Percentiles rank a stretch among this genome's conserved stretches.
These are phyloP conservation scores for Diutina siamensis DNA, from an alignment of 1,139 yeast genomes.

Conservation along the genomic window DNA sequence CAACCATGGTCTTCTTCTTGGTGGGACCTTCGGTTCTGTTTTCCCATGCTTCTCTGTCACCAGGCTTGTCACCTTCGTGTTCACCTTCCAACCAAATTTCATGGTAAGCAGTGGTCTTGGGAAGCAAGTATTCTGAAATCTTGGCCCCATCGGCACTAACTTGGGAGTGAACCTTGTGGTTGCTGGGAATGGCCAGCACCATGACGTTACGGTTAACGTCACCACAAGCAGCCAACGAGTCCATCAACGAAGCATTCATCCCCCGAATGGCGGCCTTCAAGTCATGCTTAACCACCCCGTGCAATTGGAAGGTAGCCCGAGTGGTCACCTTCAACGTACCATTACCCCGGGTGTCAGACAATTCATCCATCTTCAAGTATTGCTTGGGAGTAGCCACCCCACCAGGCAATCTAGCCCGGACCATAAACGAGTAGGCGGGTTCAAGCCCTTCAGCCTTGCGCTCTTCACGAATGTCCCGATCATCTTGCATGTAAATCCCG, in stretches of 20 bases:
- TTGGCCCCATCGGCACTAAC: slow-evolving; percentile 49
- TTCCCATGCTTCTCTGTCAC: slow-evolving; percentile 63
- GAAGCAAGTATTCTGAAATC: slow-evolving; percentile 76
- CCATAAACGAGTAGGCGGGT: slow-evolving; percentile 95
- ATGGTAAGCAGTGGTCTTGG: slow-evolving; percentile 89
- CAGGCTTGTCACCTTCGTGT: slow-evolving; percentile 61
- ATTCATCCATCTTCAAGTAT: slow-evolving; percentile 76
- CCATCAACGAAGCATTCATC: slow-evolving; percentile 82
- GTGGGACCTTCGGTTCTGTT: slow-evolving; percentile 68
- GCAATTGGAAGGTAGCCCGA: slow-evolving; percentile 94
- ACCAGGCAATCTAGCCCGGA: slow-evolving; percentile 91
- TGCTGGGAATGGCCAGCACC: slow-evolving; percentile 78
- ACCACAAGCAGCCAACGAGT: slow-evolving; percentile 96
- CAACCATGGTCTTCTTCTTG: slow-evolving; percentile 69
- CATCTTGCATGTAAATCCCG: slow-evolving; percentile 98
- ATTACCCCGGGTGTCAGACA: slow-evolving; percentile 78
- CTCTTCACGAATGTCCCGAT: slow-evolving; percentile 89
- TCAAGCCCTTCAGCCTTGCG: slow-evolving; percentile 88
- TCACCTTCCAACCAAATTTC: slow-evolving; percentile 92
- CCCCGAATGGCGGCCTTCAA: slow-evolving; percentile 88
- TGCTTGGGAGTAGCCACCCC: slow-evolving; percentile 83
- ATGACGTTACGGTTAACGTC: slow-evolving; percentile 96
- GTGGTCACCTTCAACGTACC: slow-evolving; percentile 92
- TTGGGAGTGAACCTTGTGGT: slow-evolving; percentile 73
- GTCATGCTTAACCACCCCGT: slow-evolving; percentile 86